phyloP scores from a whole-genome alignment of 2,329 filamentous ascomycete genomes.

The Ophiostoma novo-ulmi region DNA sequence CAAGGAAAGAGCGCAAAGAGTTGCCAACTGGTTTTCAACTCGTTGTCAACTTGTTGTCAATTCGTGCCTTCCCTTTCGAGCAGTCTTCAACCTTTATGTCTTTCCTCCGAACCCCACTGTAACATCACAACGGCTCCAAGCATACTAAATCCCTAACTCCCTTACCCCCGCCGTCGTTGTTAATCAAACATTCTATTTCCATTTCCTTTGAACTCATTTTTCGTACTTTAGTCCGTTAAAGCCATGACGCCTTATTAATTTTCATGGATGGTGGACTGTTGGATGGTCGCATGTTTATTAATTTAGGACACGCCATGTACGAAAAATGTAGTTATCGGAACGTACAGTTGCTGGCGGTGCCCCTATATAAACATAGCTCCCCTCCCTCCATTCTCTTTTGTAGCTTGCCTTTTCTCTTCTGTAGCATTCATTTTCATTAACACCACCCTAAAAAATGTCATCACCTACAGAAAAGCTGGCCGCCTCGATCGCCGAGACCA shows the following conservation, averaged over 20 bases:
- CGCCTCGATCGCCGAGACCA: slow-evolving; percentile 18
- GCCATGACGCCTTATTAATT: not conserved
- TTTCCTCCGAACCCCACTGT: not conserved
- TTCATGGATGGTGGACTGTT: too few relatives aligned
- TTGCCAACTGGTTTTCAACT: not conserved
- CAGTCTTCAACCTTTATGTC: not conserved
- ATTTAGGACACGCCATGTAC: not conserved
- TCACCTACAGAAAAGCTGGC: slow-evolving; percentile 5
- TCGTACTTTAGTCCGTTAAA: not conserved
- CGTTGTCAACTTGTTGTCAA: not conserved
- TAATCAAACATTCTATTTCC: not conserved
- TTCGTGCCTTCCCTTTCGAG: not conserved
- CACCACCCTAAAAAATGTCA: slow-evolving; percentile 16
- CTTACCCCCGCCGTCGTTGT: slow-evolving; percentile 13
- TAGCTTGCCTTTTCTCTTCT: not conserved
- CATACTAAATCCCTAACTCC: not conserved
- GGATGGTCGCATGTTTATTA: not conserved
- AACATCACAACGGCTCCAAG: not conserved
- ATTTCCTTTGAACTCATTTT: not conserved
- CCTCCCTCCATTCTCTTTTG: not conserved
- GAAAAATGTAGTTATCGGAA: not conserved
- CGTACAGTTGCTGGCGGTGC: not conserved
- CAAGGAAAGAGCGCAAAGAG: not conserved
- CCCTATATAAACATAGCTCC: not conserved
- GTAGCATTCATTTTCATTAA: not conserved